Evolutionary conservation across 2,329 filamentous ascomycete species (phyloP).

Genomic region (Helotiales sp.): DNA sequence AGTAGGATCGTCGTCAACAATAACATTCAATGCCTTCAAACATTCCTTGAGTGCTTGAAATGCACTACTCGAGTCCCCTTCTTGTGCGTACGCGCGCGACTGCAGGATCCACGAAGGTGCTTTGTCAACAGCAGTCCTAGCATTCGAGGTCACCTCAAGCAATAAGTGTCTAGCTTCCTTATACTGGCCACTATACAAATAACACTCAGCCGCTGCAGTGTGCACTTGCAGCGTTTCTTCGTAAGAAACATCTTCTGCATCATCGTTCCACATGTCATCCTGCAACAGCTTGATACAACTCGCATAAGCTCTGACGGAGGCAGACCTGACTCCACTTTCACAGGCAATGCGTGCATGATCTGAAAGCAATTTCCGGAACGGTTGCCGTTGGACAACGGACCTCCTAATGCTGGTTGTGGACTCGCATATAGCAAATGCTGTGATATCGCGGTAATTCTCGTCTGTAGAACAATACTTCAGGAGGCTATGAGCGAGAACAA

Average conservation of each 20-base stretch:
- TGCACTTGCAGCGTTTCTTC: slow-evolving; percentile 80
- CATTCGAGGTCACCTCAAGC: slow-evolving; percentile 66
- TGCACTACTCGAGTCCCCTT: slow-evolving; percentile 68
- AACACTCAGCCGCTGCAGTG: slow-evolving; percentile 78
- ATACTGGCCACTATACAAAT: slow-evolving; percentile 74
- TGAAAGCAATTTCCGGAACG: slow-evolving; percentile 70
- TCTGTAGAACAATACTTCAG: slow-evolving; percentile 68
- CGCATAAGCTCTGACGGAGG: slow-evolving; percentile 78
- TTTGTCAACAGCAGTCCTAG: slow-evolving; percentile 72
- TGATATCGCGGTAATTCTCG: slow-evolving; percentile 64
- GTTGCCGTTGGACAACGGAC: slow-evolving; percentile 57
- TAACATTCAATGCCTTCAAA: slow-evolving; percentile 67
- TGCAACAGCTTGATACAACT: slow-evolving; percentile 76
- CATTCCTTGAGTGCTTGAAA: slow-evolving; percentile 71
- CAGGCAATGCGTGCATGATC: slow-evolving; percentile 75
- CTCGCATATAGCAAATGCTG: slow-evolving; percentile 79
- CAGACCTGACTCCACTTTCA: slow-evolving; percentile 79
- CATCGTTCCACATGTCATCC: slow-evolving; percentile 71
- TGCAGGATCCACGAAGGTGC: slow-evolving; percentile 81
- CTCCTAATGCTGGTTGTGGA: slow-evolving; percentile 72
- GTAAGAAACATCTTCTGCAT: slow-evolving; percentile 71
- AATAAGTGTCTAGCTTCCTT: slow-evolving; percentile 66
- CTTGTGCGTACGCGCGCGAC: slow-evolving; percentile 73
- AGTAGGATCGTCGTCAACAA: slow-evolving; percentile 62
- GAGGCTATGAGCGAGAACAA: slow-evolving; percentile 77